Conservation (phyloP, 2,329 filamentous ascomycete genomes). For the Akanthomyces muscarius region DNA sequence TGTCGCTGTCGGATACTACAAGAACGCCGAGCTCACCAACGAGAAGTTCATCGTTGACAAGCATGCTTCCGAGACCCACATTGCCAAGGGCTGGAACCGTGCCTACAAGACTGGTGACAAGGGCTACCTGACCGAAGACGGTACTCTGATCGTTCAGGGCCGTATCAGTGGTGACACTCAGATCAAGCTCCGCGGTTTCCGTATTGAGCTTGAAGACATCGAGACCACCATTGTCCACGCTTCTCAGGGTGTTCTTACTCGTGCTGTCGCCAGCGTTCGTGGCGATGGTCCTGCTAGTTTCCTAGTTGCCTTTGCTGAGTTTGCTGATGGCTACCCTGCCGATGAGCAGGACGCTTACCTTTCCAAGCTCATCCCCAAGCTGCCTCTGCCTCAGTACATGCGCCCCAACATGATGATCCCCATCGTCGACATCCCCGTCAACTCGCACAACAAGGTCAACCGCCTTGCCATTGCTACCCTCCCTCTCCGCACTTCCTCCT, state of each 20-base stretch:
- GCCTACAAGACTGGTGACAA: conserved; percentile 41
- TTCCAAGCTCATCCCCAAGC: conserved; percentile 8
- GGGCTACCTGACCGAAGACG: conserved; percentile 32
- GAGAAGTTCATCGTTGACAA: conserved; percentile 20
- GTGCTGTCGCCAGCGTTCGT: conserved; percentile 25
- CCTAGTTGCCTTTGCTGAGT: conserved; percentile 29
- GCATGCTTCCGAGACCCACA: conserved; percentile 16
- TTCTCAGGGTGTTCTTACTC: conserved; percentile 19
- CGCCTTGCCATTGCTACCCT: conserved; percentile 15
- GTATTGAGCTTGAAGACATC: conserved; percentile 44
- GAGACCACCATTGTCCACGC: conserved; percentile 24
- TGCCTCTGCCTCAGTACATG: conserved; percentile 19
- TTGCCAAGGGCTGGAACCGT: conserved; percentile 21
- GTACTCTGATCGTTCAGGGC: conserved; percentile 33
- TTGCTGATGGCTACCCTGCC: conserved; percentile 18
- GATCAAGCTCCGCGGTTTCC: conserved; percentile 42
- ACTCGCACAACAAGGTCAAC: conserved; percentile 18
- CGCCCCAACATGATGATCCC: conserved; percentile 16
- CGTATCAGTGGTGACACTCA: conserved; percentile 40
- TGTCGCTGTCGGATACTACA: conserved; percentile 39
- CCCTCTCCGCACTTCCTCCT: conserved; percentile 9
- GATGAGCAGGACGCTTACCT: conserved; percentile 16
- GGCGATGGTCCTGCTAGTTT: conserved; percentile 19
- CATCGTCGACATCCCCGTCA: conserved; percentile 11
- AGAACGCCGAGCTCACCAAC: conserved; percentile 21